Conservation (phyloP, 805 yeast genomes). For the Candida glaebosa region DNA sequence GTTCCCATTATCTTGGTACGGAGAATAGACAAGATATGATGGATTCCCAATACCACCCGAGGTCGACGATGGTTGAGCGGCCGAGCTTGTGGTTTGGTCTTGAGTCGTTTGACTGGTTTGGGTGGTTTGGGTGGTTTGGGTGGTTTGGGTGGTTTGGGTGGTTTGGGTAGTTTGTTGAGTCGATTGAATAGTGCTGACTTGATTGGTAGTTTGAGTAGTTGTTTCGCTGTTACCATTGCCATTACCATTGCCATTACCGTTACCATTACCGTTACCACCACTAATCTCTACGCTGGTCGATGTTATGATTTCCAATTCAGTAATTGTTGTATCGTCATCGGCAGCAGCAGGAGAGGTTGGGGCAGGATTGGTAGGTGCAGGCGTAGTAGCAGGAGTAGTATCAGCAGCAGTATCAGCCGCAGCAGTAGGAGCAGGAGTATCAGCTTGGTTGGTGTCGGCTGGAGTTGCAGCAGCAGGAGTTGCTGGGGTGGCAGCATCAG, state of each 20-base stretch:
- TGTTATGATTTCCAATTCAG: not conserved
- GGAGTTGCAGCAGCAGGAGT: slow-evolving; percentile 24
- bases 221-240: not conserved
- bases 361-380: slow-evolving; percentile 10
- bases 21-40: slow-evolving; percentile 67
- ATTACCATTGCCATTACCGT: not conserved
- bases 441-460: slow-evolving; percentile 14
- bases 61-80: slow-evolving; percentile 8
- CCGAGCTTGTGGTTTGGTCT: slow-evolving; percentile 10
- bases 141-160: slow-evolving; percentile 9
- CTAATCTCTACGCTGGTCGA: slow-evolving; percentile 3
- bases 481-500: slow-evolving; percentile 29
- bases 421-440: slow-evolving; percentile 17
- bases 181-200: not conserved
- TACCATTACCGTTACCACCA: not conserved
- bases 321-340: not conserved
- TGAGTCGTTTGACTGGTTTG: slow-evolving; percentile 28
- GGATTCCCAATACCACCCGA: slow-evolving; percentile 40
- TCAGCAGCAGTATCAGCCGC: slow-evolving; percentile 10
- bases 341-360: not conserved
- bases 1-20: slow-evolving; percentile 63
- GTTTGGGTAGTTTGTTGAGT: slow-evolving; percentile 4
- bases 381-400: slow-evolving; percentile 15
- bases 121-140: slow-evolving; percentile 10
- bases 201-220: not conserved